Percentiles rank a stretch among this genome's conserved stretches.
phyloP scores from a whole-genome alignment of 352 stramenopile species.

The Blastocystis sp. region DNA sequence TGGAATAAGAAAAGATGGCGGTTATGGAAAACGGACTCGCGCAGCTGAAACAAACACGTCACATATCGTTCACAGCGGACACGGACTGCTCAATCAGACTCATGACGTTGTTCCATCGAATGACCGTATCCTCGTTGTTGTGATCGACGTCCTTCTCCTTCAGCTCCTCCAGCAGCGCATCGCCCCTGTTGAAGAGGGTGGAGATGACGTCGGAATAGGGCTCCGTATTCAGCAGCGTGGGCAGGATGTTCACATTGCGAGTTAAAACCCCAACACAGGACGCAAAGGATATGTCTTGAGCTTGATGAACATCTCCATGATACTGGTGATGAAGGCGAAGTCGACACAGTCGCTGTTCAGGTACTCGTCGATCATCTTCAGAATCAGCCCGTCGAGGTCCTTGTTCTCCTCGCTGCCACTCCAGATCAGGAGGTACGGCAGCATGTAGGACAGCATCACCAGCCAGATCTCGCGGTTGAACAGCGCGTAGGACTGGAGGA shows the following conservation, averaged over 20 bases:
- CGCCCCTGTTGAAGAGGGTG: constrained; percentile 20
- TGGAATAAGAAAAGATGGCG: neutral
- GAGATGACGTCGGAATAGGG: constrained; percentile 6
- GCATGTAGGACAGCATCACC: neutral
- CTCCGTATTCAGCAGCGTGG: constrained; percentile 22
- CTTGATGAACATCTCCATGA: constrained; percentile 48
- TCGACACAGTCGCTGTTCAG: constrained; percentile 24
- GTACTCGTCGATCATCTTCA: constrained; percentile 33
- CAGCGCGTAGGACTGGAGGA: neutral
- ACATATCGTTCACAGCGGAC: neutral
- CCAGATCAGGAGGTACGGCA: constrained; percentile 57
- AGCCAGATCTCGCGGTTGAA: constrained; percentile 26
- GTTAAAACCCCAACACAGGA: neutral
- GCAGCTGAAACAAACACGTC: constrained; percentile 3
- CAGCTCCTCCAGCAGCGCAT: neutral
- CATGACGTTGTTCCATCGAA: constrained; percentile 42
- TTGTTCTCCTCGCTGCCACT: neutral
- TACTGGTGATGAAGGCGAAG: constrained; percentile 4
- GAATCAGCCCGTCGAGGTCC: neutral
- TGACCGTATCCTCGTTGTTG: neutral
- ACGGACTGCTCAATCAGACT: constrained; percentile 4
- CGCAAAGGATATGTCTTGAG: constrained; percentile 49
- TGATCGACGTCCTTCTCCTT: neutral
- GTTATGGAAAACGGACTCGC: neutral
- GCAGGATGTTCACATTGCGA: neutral